phyloP scores from a whole-genome alignment of 1,139 yeast species.

The Saccharomycopsis hybrid region DNA sequence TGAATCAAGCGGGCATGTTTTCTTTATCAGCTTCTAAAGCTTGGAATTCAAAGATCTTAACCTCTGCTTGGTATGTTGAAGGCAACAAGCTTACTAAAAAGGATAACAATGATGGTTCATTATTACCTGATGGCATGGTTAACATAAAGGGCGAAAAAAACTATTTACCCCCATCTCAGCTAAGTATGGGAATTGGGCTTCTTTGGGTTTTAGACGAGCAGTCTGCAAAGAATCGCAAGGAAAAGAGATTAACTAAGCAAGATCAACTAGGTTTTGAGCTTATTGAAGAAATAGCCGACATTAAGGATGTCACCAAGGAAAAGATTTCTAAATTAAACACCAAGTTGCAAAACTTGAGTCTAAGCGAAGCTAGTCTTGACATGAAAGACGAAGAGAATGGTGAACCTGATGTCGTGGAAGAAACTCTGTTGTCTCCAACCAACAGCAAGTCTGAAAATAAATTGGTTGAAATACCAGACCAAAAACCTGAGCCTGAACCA shows the following conservation, averaged over 20 bases:
- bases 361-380: too few relatives aligned
- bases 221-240: slow-evolving; percentile 38
- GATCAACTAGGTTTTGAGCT: slow-evolving; percentile 42
- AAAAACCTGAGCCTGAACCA: slow-evolving; percentile 14
- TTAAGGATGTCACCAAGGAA: slow-evolving; percentile 21
- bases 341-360: slow-evolving; percentile 23
- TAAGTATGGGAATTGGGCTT: slow-evolving; percentile 87
- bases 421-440: too few relatives aligned
- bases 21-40: slow-evolving; percentile 79
- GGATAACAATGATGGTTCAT: slow-evolving; percentile 51
- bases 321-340: slow-evolving; percentile 23
- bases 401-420: slow-evolving; percentile 15
- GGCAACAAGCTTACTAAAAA: slow-evolving; percentile 63
- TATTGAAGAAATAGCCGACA: slow-evolving; percentile 28
- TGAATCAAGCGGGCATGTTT: slow-evolving; percentile 85
- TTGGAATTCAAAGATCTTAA: slow-evolving; percentile 79
- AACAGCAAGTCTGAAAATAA: too few relatives aligned
- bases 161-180: slow-evolving; percentile 65
- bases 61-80: slow-evolving; percentile 79
- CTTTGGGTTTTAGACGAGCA: slow-evolving; percentile 64
- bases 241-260: slow-evolving; percentile 35
- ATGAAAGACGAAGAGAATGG: too few relatives aligned
- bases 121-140: slow-evolving; percentile 61
- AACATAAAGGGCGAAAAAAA: slow-evolving; percentile 51
- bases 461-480: slow-evolving; percentile 12